Evolutionary conservation across 2,329 filamentous ascomycete genomes (phyloP), one percentile per base, ranked within the genome.

Genomic region (Myotisia sp.): DNA sequence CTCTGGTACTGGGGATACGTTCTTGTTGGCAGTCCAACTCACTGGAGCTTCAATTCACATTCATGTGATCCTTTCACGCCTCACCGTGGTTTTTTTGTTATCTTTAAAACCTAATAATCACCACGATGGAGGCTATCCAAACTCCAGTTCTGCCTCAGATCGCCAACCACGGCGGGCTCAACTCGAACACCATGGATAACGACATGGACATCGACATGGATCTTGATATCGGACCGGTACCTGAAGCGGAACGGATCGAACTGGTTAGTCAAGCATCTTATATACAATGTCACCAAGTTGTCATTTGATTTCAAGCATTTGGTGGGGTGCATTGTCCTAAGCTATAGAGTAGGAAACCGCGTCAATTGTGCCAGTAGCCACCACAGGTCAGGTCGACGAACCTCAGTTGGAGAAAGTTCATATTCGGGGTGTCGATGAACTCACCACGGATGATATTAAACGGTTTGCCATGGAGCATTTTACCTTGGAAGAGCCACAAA

Each of bases 381-480:
- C 23, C 10, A 23, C 31, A n/a, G 23, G 13, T 23, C 16, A 13
- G 22, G 23, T 45, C 3, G 52, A 52, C 16, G 58, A 61, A 37
- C 48, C 51, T 16, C 46, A 54, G 23, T 54, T 49, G 31, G 58
- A 74, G 49, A 90, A 90, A 53, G 60, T 94, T n/a, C 78, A 94
- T 56, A 63, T 98, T 34, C 74, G 76, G 39, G 87, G 87, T 13
- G 68, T 95, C 3, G 79, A 92, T 50, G 74, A 78, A 27, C 64
- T 95, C 52, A 82, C 79, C 20, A 85, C 85, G 18, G 69, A 74
- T 36, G 75, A 93, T 43, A 78, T 95, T 47, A 77, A 79, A 46
- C 65, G 70, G 39, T 94, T 85, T 47, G 72, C 83, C 6, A 59
- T 65, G 30, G 68, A 81, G 42, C 71, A 90, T 54, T 84, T 71